phyloP scores from a whole-genome alignment of 2,329 filamentous ascomycete species.

The Lachnellula hyalina region DNA sequence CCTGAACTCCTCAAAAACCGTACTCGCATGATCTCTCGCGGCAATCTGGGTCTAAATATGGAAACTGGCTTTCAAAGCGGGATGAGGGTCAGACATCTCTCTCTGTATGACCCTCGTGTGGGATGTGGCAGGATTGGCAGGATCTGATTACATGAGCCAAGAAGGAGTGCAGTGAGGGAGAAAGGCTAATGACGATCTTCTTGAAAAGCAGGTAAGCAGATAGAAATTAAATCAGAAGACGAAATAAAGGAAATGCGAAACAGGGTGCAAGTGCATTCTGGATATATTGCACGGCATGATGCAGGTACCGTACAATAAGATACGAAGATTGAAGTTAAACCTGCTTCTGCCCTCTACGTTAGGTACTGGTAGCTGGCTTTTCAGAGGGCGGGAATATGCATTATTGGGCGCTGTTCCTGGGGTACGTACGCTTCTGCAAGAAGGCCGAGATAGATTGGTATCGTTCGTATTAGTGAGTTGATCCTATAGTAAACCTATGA shows the following conservation, averaged over 20 bases:
- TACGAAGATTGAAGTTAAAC: not conserved
- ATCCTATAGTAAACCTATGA: too few species aligned
- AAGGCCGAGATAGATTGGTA: not conserved
- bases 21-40: conserved; percentile 5
- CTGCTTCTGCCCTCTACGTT: not conserved
- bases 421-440: not conserved
- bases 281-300: not conserved
- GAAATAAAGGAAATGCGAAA: too few species aligned
- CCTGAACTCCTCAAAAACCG: not conserved
- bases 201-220: too few species aligned
- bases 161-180: not conserved
- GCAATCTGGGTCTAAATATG: conserved; percentile 9
- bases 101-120: not conserved
- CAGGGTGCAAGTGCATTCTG: not conserved
- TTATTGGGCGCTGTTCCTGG: not conserved
- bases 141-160: not conserved
- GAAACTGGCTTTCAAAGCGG: conserved; percentile 5
- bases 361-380: not conserved
- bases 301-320: not conserved
- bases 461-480: not conserved
- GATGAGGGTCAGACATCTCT: not conserved
- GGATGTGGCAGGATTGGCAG: not conserved
- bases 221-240: too few species aligned
- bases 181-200: not conserved
- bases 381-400: not conserved